phyloP scores from a whole-genome alignment of 306 rosid genomes.

The Cucurbita pepo region DNA sequence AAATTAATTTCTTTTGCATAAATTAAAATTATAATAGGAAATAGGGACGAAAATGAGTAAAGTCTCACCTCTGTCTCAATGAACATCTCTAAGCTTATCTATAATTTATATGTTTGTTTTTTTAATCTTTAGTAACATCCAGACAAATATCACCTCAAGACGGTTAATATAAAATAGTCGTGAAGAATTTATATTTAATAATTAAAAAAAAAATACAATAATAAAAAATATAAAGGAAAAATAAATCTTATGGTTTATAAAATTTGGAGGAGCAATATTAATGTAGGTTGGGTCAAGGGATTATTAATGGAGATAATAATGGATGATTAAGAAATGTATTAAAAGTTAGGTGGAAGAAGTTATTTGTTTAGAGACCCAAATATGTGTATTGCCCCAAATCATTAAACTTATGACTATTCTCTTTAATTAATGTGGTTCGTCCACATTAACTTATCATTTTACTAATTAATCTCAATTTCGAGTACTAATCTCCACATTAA shows the following conservation, averaged over 20 bases:
- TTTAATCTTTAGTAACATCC: too few relatives aligned
- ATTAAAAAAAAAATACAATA: background rate
- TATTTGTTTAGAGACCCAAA: background rate
- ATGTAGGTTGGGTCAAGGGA: too few relatives aligned
- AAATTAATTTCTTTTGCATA: too few relatives aligned
- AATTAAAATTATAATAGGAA: too few relatives aligned
- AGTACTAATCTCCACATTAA: background rate
- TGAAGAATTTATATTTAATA: too few relatives aligned
- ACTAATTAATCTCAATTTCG: background rate
- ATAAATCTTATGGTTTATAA: background rate
- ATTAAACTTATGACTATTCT: background rate
- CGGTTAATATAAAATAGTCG: too few relatives aligned
- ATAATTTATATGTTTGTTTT: too few relatives aligned
- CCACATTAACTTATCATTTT: background rate
- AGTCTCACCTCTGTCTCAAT: too few relatives aligned
- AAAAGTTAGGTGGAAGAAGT: constrained; percentile 1
- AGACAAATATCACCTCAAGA: too few relatives aligned
- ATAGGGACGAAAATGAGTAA: too few relatives aligned
- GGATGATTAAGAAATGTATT: background rate
- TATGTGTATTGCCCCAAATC: background rate
- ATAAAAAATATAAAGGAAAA: background rate
- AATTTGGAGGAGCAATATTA: background rate
- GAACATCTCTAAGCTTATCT: too few relatives aligned
- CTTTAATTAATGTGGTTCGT: background rate
- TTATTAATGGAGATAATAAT: background rate